Evolutionary conservation across 345 rosid genomes (phyloP).

Genomic region (Excoecaria cochinchinensis): DNA sequence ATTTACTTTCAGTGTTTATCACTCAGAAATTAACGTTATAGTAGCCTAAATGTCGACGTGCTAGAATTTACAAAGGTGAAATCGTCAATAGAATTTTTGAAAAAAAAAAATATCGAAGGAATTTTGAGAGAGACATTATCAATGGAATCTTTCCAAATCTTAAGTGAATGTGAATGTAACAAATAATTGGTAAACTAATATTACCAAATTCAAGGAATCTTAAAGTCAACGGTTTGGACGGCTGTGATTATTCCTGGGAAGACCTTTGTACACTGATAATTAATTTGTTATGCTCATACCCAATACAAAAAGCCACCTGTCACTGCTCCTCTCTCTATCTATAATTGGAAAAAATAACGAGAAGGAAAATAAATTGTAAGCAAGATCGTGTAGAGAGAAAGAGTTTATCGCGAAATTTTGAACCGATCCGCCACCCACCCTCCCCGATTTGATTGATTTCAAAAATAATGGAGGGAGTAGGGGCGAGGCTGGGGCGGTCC

Average conservation of each 20-base stretch:
- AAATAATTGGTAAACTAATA: background rate
- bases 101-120: too few relatives aligned
- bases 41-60: too few relatives aligned
- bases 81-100: too few relatives aligned
- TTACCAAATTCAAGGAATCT: background rate
- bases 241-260: background rate
- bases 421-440: background rate
- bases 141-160: too few relatives aligned
- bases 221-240: background rate
- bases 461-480: conserved; percentile 84
- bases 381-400: background rate
- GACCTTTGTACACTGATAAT: too few relatives aligned
- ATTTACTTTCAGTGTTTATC: too few relatives aligned
- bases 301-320: background rate
- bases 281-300: background rate
- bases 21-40: too few relatives aligned
- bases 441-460: conserved; percentile 1
- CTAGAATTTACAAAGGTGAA: too few relatives aligned
- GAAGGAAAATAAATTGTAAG: background rate
- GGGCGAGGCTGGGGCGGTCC: conserved; percentile 92
- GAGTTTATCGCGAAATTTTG: background rate
- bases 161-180: conserved; percentile 22
- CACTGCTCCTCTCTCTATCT: background rate
- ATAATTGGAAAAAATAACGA: background rate
- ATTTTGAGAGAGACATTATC: too few relatives aligned